Evolutionary conservation across 176 grass and related monocot genomes (phyloP).

Genomic region (Aegilops speltoides): DNA sequence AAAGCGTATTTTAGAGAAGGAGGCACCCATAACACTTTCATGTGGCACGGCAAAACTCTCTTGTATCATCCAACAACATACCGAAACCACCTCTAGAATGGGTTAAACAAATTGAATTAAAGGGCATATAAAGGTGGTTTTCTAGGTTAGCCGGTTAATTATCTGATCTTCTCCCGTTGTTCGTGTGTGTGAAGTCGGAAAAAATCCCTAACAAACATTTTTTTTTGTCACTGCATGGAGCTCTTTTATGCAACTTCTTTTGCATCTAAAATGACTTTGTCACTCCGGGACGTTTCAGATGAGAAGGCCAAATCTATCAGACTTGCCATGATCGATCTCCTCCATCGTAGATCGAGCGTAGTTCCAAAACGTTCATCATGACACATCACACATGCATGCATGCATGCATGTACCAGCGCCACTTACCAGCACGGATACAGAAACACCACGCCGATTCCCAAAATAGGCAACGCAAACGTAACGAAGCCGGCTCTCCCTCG

Average conservation of each 20-base stretch:
- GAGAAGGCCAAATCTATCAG: not conserved
- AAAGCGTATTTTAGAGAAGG: not conserved
- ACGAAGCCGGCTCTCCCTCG: not conserved
- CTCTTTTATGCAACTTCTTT: not conserved
- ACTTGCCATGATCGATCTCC: too few relatives aligned
- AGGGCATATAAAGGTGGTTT: not conserved
- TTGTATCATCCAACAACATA: not conserved
- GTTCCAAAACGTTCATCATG: conserved; percentile 12
- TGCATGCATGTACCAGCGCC: not conserved
- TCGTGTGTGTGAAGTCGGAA: not conserved
- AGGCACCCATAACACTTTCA: not conserved
- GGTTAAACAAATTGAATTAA: not conserved
- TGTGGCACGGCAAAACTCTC: not conserved
- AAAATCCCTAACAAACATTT: not conserved
- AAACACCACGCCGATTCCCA: conserved; percentile 17
- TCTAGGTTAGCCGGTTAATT: not conserved
- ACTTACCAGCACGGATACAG: not conserved
- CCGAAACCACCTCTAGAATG: not conserved
- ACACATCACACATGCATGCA: not conserved
- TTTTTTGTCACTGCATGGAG: not conserved
- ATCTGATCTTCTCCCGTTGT: too few relatives aligned
- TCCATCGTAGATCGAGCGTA: too few relatives aligned
- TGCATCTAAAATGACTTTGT: not conserved
- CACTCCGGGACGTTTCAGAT: not conserved
- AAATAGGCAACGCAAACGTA: conserved; percentile 24